Evolutionary conservation across 306 rosid species (phyloP).

Genomic region (Citrullus amarus): DNA sequence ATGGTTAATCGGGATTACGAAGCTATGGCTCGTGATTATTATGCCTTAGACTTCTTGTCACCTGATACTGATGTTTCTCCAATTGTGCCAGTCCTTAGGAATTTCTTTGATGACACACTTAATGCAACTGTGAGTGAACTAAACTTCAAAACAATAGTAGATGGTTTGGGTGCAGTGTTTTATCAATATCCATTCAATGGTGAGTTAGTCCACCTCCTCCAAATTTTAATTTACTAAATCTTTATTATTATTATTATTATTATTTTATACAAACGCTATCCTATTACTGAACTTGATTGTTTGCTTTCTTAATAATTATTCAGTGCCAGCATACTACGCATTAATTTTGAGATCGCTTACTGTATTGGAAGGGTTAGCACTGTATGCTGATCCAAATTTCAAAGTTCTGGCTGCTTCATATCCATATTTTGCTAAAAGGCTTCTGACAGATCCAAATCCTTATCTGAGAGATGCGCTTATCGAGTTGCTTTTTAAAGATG

Average conservation of each 20-base stretch:
- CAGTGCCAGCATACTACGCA: constrained; percentile 95
- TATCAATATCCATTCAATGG: constrained; percentile 91
- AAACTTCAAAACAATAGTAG: constrained; percentile 86
- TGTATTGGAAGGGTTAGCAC: constrained; percentile 88
- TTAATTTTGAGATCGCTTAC: constrained; percentile 88
- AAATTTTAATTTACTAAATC: background rate
- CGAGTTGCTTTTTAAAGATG: constrained; percentile 85
- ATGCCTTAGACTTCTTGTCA: constrained; percentile 71
- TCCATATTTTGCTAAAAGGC: constrained; percentile 96
- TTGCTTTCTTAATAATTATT: constrained; percentile 18
- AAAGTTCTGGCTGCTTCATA: constrained; percentile 97
- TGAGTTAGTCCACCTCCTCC: constrained; percentile 27
- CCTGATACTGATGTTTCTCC: constrained; percentile 78
- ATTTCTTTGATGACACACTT: constrained; percentile 86
- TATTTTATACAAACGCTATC: background rate
- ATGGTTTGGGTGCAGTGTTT: constrained; percentile 86
- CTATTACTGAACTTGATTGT: constrained; percentile 17
- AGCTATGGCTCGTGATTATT: constrained; percentile 97
- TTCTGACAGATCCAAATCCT: constrained; percentile 92
- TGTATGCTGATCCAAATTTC: constrained; percentile 90
- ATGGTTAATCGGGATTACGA: constrained; percentile 93
- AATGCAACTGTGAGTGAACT: constrained; percentile 81
- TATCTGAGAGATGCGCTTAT: constrained; percentile 93
- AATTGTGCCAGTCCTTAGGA: constrained; percentile 72
- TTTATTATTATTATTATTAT: background rate